Evolutionary conservation across 345 rosid genomes (phyloP).

Genomic region (Diplotaxis tenuifolia): DNA sequence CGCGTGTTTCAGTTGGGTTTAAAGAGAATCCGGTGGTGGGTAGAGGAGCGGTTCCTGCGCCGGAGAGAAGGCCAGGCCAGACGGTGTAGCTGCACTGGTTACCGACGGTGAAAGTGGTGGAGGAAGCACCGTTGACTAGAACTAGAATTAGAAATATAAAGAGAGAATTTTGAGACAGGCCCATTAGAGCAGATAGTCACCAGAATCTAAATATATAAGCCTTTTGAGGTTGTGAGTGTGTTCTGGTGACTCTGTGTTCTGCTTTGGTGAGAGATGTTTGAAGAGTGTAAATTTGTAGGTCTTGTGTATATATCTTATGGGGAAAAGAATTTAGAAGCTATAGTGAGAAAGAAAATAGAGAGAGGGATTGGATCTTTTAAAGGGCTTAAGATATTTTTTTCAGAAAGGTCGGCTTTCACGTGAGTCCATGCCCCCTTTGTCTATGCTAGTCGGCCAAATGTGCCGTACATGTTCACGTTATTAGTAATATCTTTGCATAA

Average conservation of each 20-base stretch:
- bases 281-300: constrained; percentile 2
- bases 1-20: constrained; percentile 41
- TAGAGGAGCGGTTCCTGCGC: constrained; percentile 53
- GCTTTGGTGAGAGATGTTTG: not conserved
- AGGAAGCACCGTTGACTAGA: constrained; percentile 9
- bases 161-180: constrained; percentile 15
- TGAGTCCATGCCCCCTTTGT: constrained; percentile 34
- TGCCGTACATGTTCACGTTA: constrained; percentile 36
- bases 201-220: constrained; percentile 12
- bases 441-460: constrained; percentile 33
- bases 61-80: constrained; percentile 70
- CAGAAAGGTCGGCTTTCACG: constrained; percentile 33
- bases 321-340: not conserved
- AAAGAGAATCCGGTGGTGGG: constrained; percentile 60
- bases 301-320: not conserved
- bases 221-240: not conserved
- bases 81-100: constrained; percentile 61
- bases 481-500: not conserved
- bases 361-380: constrained; percentile 22
- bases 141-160: constrained; percentile 13
- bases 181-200: constrained; percentile 36
- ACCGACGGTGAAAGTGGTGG: constrained; percentile 45
- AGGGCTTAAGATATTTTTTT: constrained; percentile 12
- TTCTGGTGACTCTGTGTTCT: constrained; percentile 32
- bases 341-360: not conserved